phyloP scores from a whole-genome alignment of 768 basidiomycete species.

The Boletus tomentosulus region DNA sequence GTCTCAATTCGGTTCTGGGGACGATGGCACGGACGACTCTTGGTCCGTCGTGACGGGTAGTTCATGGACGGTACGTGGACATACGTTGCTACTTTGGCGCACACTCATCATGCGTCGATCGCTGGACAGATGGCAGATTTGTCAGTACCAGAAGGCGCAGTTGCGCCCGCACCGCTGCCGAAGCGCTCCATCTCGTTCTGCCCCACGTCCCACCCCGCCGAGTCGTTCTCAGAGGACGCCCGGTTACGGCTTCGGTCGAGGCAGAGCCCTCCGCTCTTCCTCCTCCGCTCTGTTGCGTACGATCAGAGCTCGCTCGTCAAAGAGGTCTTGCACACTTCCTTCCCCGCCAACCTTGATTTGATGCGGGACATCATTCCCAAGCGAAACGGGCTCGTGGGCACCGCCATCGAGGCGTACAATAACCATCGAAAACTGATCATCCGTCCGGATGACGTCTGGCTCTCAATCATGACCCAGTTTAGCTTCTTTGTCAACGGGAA shows the following conservation, averaged over 20 bases:
- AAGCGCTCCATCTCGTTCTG: conserved; percentile 19
- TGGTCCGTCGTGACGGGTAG: conserved; percentile 4
- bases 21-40: conserved; percentile 1
- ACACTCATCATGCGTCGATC: neutral
- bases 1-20: neutral
- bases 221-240: conserved; percentile 31
- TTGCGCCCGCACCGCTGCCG: neutral
- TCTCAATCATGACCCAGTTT: conserved; percentile 34
- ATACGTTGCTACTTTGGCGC: neutral
- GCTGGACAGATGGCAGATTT: conserved; percentile 5
- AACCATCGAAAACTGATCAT: conserved; percentile 37
- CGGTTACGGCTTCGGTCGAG: conserved; percentile 21
- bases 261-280: conserved; percentile 17
- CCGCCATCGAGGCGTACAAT: conserved; percentile 34
- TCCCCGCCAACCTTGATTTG: conserved; percentile 13
- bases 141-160: neutral
- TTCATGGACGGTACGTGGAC: conserved; percentile 16
- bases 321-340: conserved; percentile 28
- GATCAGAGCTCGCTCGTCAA: conserved; percentile 20
- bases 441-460: conserved; percentile 49
- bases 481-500: conserved; percentile 39
- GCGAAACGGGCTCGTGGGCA: conserved; percentile 34
- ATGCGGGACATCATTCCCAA: conserved; percentile 29
- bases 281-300: conserved; percentile 20
- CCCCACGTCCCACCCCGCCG: conserved; percentile 19